Conservation (phyloP, 139 green algal genomes). For the Chlamydomonas schloesseri region DNA sequence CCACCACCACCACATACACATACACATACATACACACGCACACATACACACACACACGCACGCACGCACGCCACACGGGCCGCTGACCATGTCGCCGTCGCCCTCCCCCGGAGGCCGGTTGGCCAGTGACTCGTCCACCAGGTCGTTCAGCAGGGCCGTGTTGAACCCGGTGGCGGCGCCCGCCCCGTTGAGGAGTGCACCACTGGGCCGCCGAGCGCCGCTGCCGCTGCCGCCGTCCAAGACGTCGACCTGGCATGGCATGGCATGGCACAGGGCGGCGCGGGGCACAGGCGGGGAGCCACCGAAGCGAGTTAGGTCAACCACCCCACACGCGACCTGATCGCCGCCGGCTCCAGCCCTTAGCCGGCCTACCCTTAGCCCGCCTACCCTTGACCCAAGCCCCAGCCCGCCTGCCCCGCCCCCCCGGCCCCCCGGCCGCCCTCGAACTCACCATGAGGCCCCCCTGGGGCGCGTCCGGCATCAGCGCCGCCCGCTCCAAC, state of each 20-base stretch:
- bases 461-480: neutral
- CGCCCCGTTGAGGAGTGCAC: neutral
- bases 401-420: neutral
- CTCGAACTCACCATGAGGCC: neutral
- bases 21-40: too few species aligned
- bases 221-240: neutral
- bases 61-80: too few species aligned
- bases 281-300: too few species aligned
- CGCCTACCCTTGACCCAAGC: neutral
- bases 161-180: neutral
- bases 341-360: too few species aligned
- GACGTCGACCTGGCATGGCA: too few species aligned
- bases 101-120: neutral
- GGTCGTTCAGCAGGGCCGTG: constrained; percentile 25
- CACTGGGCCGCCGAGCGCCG: neutral
- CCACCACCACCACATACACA: too few species aligned
- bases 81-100: too few species aligned
- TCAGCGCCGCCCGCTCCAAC: neutral
- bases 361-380: too few species aligned
- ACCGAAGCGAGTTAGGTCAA: too few species aligned
- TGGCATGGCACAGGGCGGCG: too few species aligned
- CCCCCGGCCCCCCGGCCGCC: neutral
- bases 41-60: too few species aligned
- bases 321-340: too few species aligned
- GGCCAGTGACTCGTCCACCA: neutral